These are phyloP conservation scores for Acanthochlamys bracteata DNA, from an alignment of 106 monocot genomes.

Conservation along the genomic window DNA sequence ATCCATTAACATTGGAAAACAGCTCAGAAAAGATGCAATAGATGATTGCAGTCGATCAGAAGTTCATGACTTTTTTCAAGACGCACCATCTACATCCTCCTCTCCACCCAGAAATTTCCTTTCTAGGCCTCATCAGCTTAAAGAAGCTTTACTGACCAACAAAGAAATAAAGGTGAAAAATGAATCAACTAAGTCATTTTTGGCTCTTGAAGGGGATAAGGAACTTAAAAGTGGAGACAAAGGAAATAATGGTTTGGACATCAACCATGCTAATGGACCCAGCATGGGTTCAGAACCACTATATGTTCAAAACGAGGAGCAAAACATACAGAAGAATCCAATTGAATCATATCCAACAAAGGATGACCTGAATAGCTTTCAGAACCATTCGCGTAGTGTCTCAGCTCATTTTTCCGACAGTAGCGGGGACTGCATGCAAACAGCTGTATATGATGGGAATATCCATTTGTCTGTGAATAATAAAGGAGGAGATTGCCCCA, in stretches of 20 bases:
- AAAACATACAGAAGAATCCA: neutral
- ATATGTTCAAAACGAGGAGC: neutral
- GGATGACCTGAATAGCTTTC: no score
- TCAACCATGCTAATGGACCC: neutral
- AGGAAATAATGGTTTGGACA: neutral
- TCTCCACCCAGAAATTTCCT: no score
- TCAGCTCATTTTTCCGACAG: neutral
- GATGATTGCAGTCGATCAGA: neutral
- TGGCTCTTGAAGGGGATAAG: neutral
- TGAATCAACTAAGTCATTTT: neutral
- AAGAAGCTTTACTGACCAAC: conserved; percentile 15
- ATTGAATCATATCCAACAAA: neutral
- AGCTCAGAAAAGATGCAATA: neutral
- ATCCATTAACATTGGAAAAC: neutral
- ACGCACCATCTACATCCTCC: neutral
- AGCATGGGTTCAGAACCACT: neutral
- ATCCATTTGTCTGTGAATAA: conserved; percentile 7
- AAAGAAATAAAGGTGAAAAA: conserved; percentile 5
- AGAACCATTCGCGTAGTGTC: neutral
- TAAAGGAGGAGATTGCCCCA: conserved; percentile 10
- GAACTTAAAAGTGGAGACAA: neutral
- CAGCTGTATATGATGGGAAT: neutral
- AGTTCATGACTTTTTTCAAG: neutral
- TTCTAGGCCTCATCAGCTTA: conserved; percentile 2
- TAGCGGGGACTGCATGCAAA: neutral